These are phyloP conservation scores for Fraxinus paxiana DNA, from an alignment of 305 asterid genomes.

Conservation along the genomic window DNA sequence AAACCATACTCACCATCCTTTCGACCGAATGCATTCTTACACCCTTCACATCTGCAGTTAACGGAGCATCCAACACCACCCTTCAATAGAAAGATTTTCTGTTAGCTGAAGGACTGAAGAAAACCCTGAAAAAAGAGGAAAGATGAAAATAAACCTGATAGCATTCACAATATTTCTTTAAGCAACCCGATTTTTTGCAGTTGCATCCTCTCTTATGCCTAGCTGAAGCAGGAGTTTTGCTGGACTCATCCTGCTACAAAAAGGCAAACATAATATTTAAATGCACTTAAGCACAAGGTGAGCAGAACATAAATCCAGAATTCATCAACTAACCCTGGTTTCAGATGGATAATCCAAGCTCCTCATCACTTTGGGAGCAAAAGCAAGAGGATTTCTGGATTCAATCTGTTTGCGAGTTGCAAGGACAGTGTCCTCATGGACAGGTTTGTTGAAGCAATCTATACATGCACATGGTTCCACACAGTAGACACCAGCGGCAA, in stretches of 20 bases:
- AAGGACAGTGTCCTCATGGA: conserved; percentile 88
- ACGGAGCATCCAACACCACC: conserved; percentile 97
- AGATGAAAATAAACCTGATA: conserved; percentile 63
- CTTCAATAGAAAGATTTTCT: conserved; percentile 32
- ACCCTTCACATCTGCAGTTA: conserved; percentile 95
- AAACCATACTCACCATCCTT: conserved; percentile 64
- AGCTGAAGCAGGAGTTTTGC: conserved; percentile 95
- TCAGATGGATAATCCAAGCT: conserved; percentile 54
- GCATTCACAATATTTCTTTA: conserved; percentile 98
- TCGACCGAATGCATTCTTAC: conserved; percentile 82
- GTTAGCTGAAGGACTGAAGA: conserved; percentile 28
- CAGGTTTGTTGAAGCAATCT: conserved; percentile 91
- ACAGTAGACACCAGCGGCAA: conserved; percentile 97
- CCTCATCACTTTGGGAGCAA: conserved; percentile 91
- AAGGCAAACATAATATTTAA: not conserved
- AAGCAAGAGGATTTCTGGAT: conserved; percentile 96
- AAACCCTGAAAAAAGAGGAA: not conserved
- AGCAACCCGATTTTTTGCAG: conserved; percentile 95
- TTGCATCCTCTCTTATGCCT: conserved; percentile 98
- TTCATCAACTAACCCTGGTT: conserved; percentile 43
- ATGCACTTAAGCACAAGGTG: not conserved
- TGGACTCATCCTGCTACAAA: conserved; percentile 59
- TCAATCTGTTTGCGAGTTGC: conserved; percentile 91
- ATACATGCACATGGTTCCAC: conserved; percentile 93
- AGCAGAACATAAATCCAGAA: not conserved